Percentiles rank a stretch among this genome's conserved stretches.
These are phyloP conservation scores for Pythium angustatum DNA, from an alignment of 352 stramenopile genomes.

Conservation along the genomic window DNA sequence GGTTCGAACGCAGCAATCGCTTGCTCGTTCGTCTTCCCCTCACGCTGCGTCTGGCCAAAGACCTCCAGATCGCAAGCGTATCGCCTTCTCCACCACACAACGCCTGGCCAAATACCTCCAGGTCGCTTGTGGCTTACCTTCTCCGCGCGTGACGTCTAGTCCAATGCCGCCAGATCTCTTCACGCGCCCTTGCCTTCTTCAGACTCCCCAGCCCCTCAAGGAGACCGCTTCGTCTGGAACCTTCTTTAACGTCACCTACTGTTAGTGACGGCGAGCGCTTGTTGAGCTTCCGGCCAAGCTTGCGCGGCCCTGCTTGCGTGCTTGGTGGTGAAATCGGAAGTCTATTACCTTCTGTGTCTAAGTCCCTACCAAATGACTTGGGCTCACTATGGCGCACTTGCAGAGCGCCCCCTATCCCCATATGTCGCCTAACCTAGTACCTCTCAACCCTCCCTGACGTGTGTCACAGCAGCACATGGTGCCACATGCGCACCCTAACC, in stretches of 20 bases:
- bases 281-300: neutral
- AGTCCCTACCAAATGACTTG: slow-evolving; percentile 1
- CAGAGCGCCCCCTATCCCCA: neutral
- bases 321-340: slow-evolving; percentile 10
- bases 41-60: neutral
- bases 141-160: neutral
- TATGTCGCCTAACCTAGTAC: slow-evolving; percentile 2
- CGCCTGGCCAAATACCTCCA: slow-evolving; percentile 2
- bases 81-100: neutral
- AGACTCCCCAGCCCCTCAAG: neutral
- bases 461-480: neutral
- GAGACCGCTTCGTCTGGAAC: neutral
- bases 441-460: neutral
- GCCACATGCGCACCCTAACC: neutral
- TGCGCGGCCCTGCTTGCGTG: neutral
- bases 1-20: neutral
- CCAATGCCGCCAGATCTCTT: neutral
- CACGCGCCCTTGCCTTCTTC: neutral
- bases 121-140: neutral
- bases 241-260: slow-evolving; percentile 4
- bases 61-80: neutral
- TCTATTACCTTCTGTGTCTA: slow-evolving; percentile 6
- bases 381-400: neutral
- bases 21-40: neutral
- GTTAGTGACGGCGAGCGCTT: neutral